phyloP scores from a whole-genome alignment of 1,284 basidiomycete species.

The Rugosomyces carneus region DNA sequence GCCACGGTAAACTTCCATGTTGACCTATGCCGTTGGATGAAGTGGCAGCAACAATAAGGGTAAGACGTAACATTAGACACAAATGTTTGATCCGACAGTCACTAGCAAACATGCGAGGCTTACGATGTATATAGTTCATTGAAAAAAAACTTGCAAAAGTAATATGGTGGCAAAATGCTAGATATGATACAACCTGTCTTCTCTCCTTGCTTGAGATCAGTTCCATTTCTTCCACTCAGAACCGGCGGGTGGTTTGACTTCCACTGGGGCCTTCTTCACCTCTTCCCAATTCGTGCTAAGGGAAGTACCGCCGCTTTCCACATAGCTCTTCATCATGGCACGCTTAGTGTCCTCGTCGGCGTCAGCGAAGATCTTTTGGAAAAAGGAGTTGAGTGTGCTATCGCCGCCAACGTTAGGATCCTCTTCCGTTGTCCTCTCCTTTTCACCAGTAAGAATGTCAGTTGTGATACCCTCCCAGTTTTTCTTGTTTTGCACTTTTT shows the following conservation, averaged over 20 bases:
- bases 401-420: slow-evolving; percentile 85
- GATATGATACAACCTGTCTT: too few species aligned
- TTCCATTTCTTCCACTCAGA: slow-evolving; percentile 79
- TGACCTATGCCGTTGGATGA: slow-evolving; percentile 84
- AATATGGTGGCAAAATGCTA: too few species aligned
- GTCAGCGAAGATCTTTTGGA: slow-evolving; percentile 80
- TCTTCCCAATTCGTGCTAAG: slow-evolving; percentile 93
- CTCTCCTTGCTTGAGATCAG: too few species aligned
- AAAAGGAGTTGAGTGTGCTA: slow-evolving; percentile 68
- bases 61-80: slow-evolving; percentile 51
- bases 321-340: slow-evolving; percentile 96
- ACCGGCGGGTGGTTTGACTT: slow-evolving; percentile 77
- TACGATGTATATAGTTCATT: too few species aligned
- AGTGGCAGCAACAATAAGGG: slow-evolving; percentile 92
- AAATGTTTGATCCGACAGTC: neutral
- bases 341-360: slow-evolving; percentile 84
- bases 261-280: slow-evolving; percentile 62
- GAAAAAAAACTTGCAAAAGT: too few species aligned
- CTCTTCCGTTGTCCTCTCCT: slow-evolving; percentile 55
- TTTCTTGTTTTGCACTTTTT: slow-evolving; percentile 43
- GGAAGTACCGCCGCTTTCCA: slow-evolving; percentile 87
- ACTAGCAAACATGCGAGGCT: too few species aligned
- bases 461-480: slow-evolving; percentile 82
- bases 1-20: slow-evolving; percentile 81
- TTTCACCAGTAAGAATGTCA: slow-evolving; percentile 47